A percentile compares a stretch with the other conserved stretches of the same genome.
Evolutionary conservation across 2,329 filamentous ascomycete genomes (phyloP).

Genomic region (Cercospora janseana): DNA sequence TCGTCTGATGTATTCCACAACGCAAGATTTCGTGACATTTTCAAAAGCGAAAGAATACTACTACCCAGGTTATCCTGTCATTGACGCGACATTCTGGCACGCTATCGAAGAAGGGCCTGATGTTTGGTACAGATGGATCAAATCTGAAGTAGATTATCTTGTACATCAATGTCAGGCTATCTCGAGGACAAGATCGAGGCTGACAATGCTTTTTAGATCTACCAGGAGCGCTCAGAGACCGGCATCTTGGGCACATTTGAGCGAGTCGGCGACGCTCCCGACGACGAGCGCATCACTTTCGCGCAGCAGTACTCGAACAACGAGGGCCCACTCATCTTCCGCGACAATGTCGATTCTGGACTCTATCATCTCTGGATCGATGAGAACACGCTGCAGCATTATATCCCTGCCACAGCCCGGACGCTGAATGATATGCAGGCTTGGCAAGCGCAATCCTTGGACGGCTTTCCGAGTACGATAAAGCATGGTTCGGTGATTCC

Average conservation of each 20-base stretch:
- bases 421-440: slow-evolving; percentile 23
- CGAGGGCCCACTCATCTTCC: slow-evolving; percentile 23
- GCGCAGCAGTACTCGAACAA: slow-evolving; percentile 22
- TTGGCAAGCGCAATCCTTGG: slow-evolving; percentile 17
- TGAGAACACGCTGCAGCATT: slow-evolving; percentile 22
- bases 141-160: slow-evolving; percentile 19
- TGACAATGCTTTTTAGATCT: slow-evolving; percentile 13
- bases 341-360: slow-evolving; percentile 23
- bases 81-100: slow-evolving; percentile 23
- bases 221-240: slow-evolving; percentile 21
- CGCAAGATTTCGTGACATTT: slow-evolving; percentile 22
- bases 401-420: slow-evolving; percentile 23
- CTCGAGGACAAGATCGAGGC: background rate
- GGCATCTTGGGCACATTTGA: slow-evolving; percentile 22
- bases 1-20: slow-evolving; percentile 23
- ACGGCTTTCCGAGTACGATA: slow-evolving; percentile 22
- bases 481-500: slow-evolving; percentile 23
- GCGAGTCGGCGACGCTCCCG: slow-evolving; percentile 19
- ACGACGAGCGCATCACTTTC: slow-evolving; percentile 19
- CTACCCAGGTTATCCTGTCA: slow-evolving; percentile 23
- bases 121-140: slow-evolving; percentile 26
- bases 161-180: background rate
- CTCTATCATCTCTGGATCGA: slow-evolving; percentile 26
- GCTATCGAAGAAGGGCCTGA: slow-evolving; percentile 15
- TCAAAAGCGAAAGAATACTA: slow-evolving; percentile 22